Base-by-base conservation (phyloP, 805 yeast genomes). In the Ogataea naganishii region DNA sequence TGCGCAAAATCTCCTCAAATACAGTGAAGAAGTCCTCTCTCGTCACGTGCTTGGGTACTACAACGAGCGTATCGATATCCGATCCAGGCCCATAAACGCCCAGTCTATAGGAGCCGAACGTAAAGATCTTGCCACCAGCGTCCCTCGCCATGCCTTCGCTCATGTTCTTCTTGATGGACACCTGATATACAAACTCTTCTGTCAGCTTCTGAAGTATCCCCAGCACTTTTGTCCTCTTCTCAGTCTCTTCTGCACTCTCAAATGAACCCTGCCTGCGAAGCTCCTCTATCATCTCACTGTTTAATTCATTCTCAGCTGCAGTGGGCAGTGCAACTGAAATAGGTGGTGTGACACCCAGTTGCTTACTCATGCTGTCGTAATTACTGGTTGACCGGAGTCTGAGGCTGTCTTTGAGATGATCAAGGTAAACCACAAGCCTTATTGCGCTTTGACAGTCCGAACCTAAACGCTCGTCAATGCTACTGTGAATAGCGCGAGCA, bases 31-130 rank as follows among this genome's bases (percentile, higher is more conserved):
- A 92, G 54, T 88, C 92, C 16, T 82, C 92, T 39, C 96, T 69
- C 1, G 82, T 67, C 10, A 92, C 95, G 54, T 92, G 97, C 46
- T 89, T 92, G 2, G 98, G 98, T 12, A 84, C 96, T 17, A 89
- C 96, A n/a, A 92, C 83, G 26, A 92, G 61, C 0, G 97, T 83
- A 63, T 92, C 98, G 37, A 92, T 89, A 78, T 92, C 98, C 0
- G 95, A 81, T 1, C 98, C 97, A 0, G 97, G 97, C 0, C 97
- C 97, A 58, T 88, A 85, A 10, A 92, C 98, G 4, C 98, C 98
- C 25, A 92, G 60, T 39, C 96, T 66, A 48, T 88, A 92, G 1
- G 96, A 86, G 1, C 98, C 98, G 60, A 72, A 92, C 0, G 96
- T 86, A 52, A 88, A 92, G n/a, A 92, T 75, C 53, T 92, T 92